These are phyloP conservation scores for Phoma herbarum DNA, from an alignment of 2,329 filamentous ascomycete genomes.

Conservation along the genomic window DNA sequence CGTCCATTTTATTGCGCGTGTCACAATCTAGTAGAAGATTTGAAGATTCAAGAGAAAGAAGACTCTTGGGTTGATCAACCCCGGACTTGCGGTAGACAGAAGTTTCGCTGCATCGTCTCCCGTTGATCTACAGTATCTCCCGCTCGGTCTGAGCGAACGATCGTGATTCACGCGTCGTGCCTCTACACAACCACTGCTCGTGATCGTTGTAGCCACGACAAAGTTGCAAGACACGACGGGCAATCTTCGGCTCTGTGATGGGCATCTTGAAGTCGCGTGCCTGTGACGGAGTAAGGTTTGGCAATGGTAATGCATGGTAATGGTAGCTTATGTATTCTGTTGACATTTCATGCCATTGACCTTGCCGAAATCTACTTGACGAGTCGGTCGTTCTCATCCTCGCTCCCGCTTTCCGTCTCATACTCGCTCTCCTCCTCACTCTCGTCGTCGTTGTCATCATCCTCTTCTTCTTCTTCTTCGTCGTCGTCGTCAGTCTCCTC, in stretches of 20 bases:
- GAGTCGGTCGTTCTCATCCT: conserved; percentile 48
- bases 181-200: neutral
- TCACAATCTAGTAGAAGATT: neutral
- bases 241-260: neutral
- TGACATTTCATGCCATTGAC: no score
- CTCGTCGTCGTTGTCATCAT: no score
- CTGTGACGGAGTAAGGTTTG: neutral
- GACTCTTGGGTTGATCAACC: neutral
- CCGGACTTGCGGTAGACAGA: neutral
- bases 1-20: neutral
- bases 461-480: conserved; percentile 62
- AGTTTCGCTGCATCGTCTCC: neutral
- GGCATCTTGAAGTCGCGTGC: neutral
- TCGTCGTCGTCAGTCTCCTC: conserved; percentile 62
- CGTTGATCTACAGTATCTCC: neutral
- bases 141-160: neutral
- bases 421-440: conserved; percentile 65
- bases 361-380: conserved; percentile 38
- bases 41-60: neutral
- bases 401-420: conserved; percentile 66
- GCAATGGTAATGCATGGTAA: neutral
- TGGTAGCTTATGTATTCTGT: neutral
- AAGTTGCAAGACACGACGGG: neutral
- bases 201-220: neutral
- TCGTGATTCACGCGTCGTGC: neutral